Conservation (phyloP, 257 asterid species). For the Linderniella brevidens region DNA sequence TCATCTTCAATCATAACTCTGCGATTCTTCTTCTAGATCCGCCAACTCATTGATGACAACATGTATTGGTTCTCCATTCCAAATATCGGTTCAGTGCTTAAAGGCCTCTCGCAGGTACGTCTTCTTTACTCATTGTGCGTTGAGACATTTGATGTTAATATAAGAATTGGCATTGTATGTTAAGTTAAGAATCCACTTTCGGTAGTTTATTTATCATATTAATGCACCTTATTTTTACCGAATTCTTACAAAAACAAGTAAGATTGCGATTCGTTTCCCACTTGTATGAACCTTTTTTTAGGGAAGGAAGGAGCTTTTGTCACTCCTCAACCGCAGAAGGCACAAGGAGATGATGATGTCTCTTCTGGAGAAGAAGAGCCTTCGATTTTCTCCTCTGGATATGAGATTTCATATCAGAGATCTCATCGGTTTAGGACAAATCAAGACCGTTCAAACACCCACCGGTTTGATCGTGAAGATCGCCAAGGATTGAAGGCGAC, state of each 20-base stretch:
- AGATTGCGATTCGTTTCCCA: too few species aligned
- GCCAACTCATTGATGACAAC: slow-evolving; percentile 79
- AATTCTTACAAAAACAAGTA: too few species aligned
- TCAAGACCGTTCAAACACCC: slow-evolving; percentile 57
- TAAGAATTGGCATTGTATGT: too few species aligned
- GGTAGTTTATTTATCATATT: too few species aligned
- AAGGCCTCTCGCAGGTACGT: slow-evolving; percentile 81
- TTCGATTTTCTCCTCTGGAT: slow-evolving; percentile 63
- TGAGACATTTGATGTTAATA: background rate
- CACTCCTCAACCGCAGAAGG: slow-evolving; percentile 58
- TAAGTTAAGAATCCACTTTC: too few species aligned
- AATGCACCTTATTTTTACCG: too few species aligned
- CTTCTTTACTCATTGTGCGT: background rate
- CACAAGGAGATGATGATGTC: slow-evolving; percentile 81
- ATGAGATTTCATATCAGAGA: slow-evolving; percentile 92
- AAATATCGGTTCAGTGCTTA: slow-evolving; percentile 82
- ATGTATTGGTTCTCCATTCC: slow-evolving; percentile 98
- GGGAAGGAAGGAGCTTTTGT: slow-evolving; percentile 95
- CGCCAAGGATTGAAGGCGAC: slow-evolving; percentile 36
- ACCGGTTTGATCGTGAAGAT: slow-evolving; percentile 62
- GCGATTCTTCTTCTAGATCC: slow-evolving; percentile 38
- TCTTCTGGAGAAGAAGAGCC: slow-evolving; percentile 60
- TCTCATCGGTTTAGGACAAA: slow-evolving; percentile 81
- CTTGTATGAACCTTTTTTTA: too few species aligned
- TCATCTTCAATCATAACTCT: slow-evolving; percentile 13